These are phyloP conservation scores for Ophiostoma angusticollis DNA, from an alignment of 2,329 filamentous ascomycete genomes.

Conservation along the genomic window DNA sequence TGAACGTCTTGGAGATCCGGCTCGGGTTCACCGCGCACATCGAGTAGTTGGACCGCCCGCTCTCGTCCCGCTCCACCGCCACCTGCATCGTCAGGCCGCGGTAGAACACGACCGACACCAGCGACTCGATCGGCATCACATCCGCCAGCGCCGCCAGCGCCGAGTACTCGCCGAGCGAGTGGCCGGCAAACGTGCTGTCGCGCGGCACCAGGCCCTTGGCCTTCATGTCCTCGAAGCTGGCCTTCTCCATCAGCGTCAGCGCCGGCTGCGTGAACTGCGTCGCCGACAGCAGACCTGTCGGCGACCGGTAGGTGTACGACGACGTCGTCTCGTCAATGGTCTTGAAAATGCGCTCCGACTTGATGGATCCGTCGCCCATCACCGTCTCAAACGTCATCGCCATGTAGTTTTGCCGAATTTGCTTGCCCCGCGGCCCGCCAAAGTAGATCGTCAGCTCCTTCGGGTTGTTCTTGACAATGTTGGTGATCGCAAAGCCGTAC, in stretches of 20 bases:
- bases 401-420: slow-evolving; percentile 98
- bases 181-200: slow-evolving; percentile 94
- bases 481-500: slow-evolving; percentile 95
- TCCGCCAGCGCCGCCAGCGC: slow-evolving; percentile 91
- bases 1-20: slow-evolving; percentile 97
- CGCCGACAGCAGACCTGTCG: slow-evolving; percentile 84
- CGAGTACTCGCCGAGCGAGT: slow-evolving; percentile 97
- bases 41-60: slow-evolving; percentile 91
- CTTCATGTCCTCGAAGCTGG: slow-evolving; percentile 98
- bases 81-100: slow-evolving; percentile 98
- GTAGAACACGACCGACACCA: slow-evolving; percentile 98
- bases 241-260: slow-evolving; percentile 98
- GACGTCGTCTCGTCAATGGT: slow-evolving; percentile 85
- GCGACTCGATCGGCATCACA: slow-evolving; percentile 98
- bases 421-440: slow-evolving; percentile 90
- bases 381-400: slow-evolving; percentile 99
- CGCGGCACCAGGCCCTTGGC: slow-evolving; percentile 89
- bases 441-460: slow-evolving; percentile 98
- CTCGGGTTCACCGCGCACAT: slow-evolving; percentile 99
- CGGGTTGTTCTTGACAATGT: slow-evolving; percentile 99
- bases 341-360: slow-evolving; percentile 99
- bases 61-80: slow-evolving; percentile 87
- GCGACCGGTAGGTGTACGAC: slow-evolving; percentile 94
- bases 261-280: slow-evolving; percentile 98
- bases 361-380: slow-evolving; percentile 77